Percentiles rank a stretch among this genome's conserved stretches.
Evolutionary conservation across 352 stramenopile species (phyloP).

Genomic region (Pilasporangium apinafurcum): DNA sequence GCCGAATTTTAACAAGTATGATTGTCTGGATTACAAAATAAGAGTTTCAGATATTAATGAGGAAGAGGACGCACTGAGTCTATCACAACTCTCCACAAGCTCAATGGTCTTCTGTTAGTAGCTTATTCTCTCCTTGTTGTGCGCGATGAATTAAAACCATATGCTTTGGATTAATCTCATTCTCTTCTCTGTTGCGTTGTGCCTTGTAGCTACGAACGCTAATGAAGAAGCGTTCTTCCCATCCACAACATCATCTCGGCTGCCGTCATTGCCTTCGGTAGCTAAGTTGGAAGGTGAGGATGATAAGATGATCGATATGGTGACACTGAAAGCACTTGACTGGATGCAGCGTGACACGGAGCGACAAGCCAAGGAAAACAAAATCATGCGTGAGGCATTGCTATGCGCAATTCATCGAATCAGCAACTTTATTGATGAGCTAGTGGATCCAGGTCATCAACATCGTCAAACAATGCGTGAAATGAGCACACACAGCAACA

Average conservation of each 20-base stretch:
- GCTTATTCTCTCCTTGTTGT: too few species aligned
- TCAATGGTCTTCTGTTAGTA: too few species aligned
- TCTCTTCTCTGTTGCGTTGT: too few species aligned
- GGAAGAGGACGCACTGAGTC: neutral
- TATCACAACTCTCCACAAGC: constrained; percentile 1
- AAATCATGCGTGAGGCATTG: constrained; percentile 15
- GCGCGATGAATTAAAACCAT: too few species aligned
- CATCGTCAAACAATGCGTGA: neutral
- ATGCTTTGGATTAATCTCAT: too few species aligned
- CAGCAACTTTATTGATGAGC: constrained; percentile 16
- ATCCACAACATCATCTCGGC: too few species aligned
- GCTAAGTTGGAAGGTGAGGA: constrained; percentile 1
- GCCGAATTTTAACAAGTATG: too few species aligned
- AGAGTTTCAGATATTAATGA: neutral
- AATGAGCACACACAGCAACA: neutral
- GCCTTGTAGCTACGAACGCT: too few species aligned
- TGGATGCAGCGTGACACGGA: constrained; percentile 43
- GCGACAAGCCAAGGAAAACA: constrained; percentile 22
- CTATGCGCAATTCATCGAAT: constrained; percentile 15
- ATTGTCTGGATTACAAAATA: neutral
- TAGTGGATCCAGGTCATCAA: constrained; percentile 10
- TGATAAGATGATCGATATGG: constrained; percentile 8
- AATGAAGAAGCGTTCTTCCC: too few species aligned
- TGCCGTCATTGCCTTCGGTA: too few species aligned
- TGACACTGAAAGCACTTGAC: constrained; percentile 19